These are phyloP conservation scores for Solanum gracilifrons DNA, from an alignment of 257 asterid genomes.

Conservation along the genomic window DNA sequence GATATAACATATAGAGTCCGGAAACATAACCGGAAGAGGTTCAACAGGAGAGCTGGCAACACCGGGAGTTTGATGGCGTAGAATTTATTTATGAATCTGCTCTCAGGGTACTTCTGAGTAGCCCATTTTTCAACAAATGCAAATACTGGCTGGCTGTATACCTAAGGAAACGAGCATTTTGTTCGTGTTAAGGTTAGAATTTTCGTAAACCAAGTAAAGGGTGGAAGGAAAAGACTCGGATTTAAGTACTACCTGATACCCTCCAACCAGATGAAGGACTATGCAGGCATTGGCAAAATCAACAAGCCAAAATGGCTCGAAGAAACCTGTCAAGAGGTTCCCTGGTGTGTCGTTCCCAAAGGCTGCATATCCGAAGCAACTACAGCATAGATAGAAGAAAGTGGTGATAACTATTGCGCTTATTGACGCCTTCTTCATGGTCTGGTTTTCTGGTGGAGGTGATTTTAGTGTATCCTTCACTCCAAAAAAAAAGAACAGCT, in stretches of 20 bases:
- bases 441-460: slow-evolving; percentile 49
- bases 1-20: slow-evolving; percentile 52
- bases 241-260: slow-evolving; percentile 37
- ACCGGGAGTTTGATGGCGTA: slow-evolving; percentile 32
- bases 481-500: background rate
- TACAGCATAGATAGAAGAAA: slow-evolving; percentile 49
- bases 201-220: background rate
- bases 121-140: slow-evolving; percentile 41
- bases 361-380: slow-evolving; percentile 69
- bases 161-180: slow-evolving; percentile 15
- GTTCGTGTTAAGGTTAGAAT: background rate
- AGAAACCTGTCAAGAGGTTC: slow-evolving; percentile 67
- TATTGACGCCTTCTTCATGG: slow-evolving; percentile 58
- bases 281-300: slow-evolving; percentile 63
- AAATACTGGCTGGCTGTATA: slow-evolving; percentile 55
- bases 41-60: slow-evolving; percentile 32
- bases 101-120: slow-evolving; percentile 17
- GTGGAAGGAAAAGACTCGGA: background rate
- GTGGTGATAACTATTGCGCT: slow-evolving; percentile 30
- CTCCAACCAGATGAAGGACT: slow-evolving; percentile 49
- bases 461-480: slow-evolving; percentile 57
- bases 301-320: slow-evolving; percentile 66
- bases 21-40: slow-evolving; percentile 48
- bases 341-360: slow-evolving; percentile 59
- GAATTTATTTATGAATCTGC: slow-evolving; percentile 22